Percentiles rank a stretch among this genome's conserved stretches.
phyloP scores from a whole-genome alignment of 768 basidiomycete genomes.

The Punctularia strigosozonata region DNA sequence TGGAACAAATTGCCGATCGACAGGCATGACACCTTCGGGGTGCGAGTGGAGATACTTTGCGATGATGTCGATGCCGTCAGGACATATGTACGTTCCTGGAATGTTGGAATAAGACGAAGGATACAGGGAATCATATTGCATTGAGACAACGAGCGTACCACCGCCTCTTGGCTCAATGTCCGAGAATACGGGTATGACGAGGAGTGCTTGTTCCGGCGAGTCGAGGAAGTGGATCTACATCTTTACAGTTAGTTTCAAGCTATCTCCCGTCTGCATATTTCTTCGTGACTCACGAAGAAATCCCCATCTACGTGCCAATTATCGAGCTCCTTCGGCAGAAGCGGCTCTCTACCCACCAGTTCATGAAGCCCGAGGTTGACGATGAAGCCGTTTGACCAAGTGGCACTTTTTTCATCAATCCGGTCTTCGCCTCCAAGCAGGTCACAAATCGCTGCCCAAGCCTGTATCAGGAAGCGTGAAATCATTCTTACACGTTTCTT shows the following conservation, averaged over 20 bases:
- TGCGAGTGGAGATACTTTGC: slow-evolving; percentile 39
- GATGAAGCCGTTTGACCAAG: slow-evolving; percentile 52
- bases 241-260: not conserved
- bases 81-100: slow-evolving; percentile 51
- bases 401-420: slow-evolving; percentile 32
- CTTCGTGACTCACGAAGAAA: slow-evolving; percentile 30
- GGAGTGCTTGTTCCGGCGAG: slow-evolving; percentile 52
- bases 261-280: not conserved
- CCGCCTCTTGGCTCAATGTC: slow-evolving; percentile 44
- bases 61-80: slow-evolving; percentile 39
- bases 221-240: slow-evolving; percentile 45
- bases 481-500: not conserved
- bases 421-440: slow-evolving; percentile 49
- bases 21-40: slow-evolving; percentile 39
- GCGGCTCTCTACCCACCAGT: slow-evolving; percentile 18
- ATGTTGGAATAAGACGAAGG: too few relatives aligned
- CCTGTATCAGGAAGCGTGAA: slow-evolving; percentile 18
- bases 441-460: slow-evolving; percentile 51
- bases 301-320: slow-evolving; percentile 60
- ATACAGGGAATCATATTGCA: too few relatives aligned
- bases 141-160: too few relatives aligned
- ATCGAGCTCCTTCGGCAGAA: slow-evolving; percentile 33
- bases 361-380: slow-evolving; percentile 46
- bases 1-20: slow-evolving; percentile 33
- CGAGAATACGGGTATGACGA: slow-evolving; percentile 50